Evolutionary conservation across 305 asterid species (phyloP), one percentile per base, ranked within the genome.

Genomic region (Caryopteris hybrid): DNA sequence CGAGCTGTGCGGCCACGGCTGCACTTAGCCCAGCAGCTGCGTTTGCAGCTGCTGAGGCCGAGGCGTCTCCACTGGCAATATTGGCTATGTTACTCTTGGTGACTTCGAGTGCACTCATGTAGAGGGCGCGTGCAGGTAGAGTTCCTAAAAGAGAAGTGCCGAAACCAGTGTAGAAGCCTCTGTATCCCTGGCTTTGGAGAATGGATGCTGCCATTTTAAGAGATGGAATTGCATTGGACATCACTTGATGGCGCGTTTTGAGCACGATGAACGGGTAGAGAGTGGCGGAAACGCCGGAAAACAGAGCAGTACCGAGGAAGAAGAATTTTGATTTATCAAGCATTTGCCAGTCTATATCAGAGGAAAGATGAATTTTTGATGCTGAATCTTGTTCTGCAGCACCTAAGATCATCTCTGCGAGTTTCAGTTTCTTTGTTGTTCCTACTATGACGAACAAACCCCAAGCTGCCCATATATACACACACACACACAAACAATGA

Each of bases 261-360:
- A 93, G 57, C 76, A 93, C 94, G 3, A 90, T 95, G 1, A 84
- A 70, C 3, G 97, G 99, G 74, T 93, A 93, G 1, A 93, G 85
- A 1, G 90, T 64, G 38, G 82, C 87, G 0, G 99, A 93, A 47
- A 93, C 95, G n/a, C 94, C 96, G 0, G 98, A 93, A 80, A 93
- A 93, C 39, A 93, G 74, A 0, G 94, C 96, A 0, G 98, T 97
- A 0, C 98, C 97, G 6, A 93, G 97, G 77, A 90, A 68, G 87
- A 93, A 90, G 63, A 93, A 93, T 94, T 83, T 88, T 18, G 99
- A 88, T 75, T 93, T 93, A 34, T 90, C 95, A 13, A 93, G 90
- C 99, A 93, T 93, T 79, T 85, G 87, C 99, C 99, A 93, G 50
- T 90, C 86, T 66, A 90, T 76, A 61, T 93, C 96, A 21, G 95